These are phyloP conservation scores for Porphyridium purpureum DNA, from an alignment of 23 red algal genomes.

Conservation along the genomic window DNA sequence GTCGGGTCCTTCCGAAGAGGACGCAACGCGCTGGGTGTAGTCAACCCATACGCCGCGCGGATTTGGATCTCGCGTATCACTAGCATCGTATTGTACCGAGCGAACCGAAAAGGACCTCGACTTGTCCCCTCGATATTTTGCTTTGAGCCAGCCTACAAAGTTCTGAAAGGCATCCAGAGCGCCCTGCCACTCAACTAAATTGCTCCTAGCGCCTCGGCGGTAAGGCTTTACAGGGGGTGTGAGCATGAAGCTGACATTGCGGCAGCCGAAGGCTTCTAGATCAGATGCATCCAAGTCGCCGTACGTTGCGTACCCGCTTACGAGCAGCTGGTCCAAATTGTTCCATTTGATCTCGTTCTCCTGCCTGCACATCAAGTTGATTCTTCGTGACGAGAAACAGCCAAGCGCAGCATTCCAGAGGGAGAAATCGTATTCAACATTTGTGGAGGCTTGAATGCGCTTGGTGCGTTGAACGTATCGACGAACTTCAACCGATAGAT, in stretches of 20 bases:
- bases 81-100: background rate
- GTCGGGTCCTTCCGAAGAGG: background rate
- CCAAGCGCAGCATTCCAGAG: background rate
- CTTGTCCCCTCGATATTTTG: background rate
- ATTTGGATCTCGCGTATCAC: no score
- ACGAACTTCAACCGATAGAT: slow-evolving; percentile 1
- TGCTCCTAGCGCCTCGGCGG: background rate
- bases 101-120: background rate
- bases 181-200: background rate
- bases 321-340: background rate
- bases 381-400: background rate
- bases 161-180: background rate
- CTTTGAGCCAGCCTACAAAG: background rate
- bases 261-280: background rate
- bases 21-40: background rate
- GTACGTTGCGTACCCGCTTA: background rate
- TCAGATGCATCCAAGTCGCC: background rate
- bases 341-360: background rate
- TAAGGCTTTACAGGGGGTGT: background rate
- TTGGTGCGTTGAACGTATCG: background rate
- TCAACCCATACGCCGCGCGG: no score
- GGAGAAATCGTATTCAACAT: background rate
- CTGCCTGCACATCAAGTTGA: background rate
- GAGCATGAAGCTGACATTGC: background rate
- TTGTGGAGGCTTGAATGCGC: background rate